These are phyloP conservation scores for Polychaeton citri DNA, from an alignment of 2,329 filamentous ascomycete genomes.

Conservation along the genomic window DNA sequence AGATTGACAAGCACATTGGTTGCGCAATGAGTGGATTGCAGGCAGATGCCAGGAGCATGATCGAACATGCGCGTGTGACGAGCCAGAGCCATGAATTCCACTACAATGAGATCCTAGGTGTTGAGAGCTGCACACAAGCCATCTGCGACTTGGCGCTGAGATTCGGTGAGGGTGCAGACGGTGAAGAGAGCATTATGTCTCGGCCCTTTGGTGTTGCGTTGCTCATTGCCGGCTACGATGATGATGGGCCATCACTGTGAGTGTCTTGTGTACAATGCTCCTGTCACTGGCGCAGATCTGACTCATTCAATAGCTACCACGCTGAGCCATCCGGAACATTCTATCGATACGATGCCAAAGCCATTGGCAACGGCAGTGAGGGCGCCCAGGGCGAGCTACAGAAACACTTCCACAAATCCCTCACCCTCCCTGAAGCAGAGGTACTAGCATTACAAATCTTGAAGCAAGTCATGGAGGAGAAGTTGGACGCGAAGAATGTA, in stretches of 20 bases:
- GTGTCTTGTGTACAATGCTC: conserved; percentile 12
- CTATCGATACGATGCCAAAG: conserved; percentile 98
- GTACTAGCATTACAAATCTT: conserved; percentile 91
- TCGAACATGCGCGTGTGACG: conserved; percentile 93
- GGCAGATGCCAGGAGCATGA: conserved; percentile 92
- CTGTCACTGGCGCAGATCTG: not conserved
- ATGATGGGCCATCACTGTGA: conserved; percentile 83
- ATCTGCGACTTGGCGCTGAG: conserved; percentile 94
- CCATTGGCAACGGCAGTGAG: conserved; percentile 93
- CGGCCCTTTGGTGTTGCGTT: conserved; percentile 93
- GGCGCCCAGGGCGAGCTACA: conserved; percentile 95
- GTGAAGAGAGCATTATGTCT: conserved; percentile 90
- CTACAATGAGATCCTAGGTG: conserved; percentile 87
- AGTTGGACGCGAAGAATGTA: conserved; percentile 96
- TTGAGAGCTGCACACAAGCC: conserved; percentile 96
- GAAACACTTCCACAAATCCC: conserved; percentile 97
- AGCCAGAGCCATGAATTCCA: conserved; percentile 96
- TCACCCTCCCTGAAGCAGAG: conserved; percentile 86
- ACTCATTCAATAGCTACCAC: conserved; percentile 54
- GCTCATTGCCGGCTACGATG: conserved; percentile 91
- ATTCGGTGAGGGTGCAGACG: conserved; percentile 94
- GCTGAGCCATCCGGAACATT: conserved; percentile 97
- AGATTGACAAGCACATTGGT: conserved; percentile 97
- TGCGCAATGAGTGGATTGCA: conserved; percentile 98
- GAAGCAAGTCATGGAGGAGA: conserved; percentile 99